phyloP scores from a whole-genome alignment of 768 basidiomycete genomes.

The Russula olivacea region DNA sequence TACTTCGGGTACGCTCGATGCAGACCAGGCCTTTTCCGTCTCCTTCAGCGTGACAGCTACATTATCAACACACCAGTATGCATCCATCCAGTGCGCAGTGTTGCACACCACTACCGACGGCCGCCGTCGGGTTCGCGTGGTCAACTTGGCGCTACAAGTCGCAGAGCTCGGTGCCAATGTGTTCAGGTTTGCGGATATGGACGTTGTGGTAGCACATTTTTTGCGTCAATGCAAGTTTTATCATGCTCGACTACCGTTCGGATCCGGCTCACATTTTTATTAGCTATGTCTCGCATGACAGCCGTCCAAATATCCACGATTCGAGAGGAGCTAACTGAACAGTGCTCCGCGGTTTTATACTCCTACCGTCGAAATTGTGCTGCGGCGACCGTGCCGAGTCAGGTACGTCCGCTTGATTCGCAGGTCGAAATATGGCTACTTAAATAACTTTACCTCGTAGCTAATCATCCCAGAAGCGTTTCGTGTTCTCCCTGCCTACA shows the following conservation, averaged over 20 bases:
- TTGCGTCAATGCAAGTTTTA: conserved; percentile 64
- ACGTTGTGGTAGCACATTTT: conserved; percentile 67
- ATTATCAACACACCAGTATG: conserved; percentile 66
- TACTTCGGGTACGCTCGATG: conserved; percentile 71
- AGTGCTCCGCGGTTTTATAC: conserved; percentile 71
- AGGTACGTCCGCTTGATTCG: conserved; percentile 44
- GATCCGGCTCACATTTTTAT: neutral
- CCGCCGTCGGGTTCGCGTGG: conserved; percentile 73
- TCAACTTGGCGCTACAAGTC: conserved; percentile 81
- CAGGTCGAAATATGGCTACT: neutral
- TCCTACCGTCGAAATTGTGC: conserved; percentile 90
- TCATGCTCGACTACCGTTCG: neutral
- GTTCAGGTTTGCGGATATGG: conserved; percentile 88
- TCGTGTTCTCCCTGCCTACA: conserved; percentile 76
- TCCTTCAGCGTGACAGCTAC: conserved; percentile 64
- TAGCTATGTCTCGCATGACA: conserved; percentile 65
- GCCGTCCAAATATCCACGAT: conserved; percentile 63
- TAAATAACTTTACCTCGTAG: conserved; percentile 38
- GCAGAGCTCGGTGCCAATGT: conserved; percentile 84
- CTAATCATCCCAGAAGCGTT: conserved; percentile 93
- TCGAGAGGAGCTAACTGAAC: conserved; percentile 78
- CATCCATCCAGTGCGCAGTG: conserved; percentile 79
- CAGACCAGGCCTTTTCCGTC: conserved; percentile 74
- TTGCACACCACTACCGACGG: conserved; percentile 79
- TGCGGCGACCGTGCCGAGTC: conserved; percentile 63